These are phyloP conservation scores for Coemansia sp. DNA, from an alignment of 192 early-diverging fungal genomes.

Conservation along the genomic window DNA sequence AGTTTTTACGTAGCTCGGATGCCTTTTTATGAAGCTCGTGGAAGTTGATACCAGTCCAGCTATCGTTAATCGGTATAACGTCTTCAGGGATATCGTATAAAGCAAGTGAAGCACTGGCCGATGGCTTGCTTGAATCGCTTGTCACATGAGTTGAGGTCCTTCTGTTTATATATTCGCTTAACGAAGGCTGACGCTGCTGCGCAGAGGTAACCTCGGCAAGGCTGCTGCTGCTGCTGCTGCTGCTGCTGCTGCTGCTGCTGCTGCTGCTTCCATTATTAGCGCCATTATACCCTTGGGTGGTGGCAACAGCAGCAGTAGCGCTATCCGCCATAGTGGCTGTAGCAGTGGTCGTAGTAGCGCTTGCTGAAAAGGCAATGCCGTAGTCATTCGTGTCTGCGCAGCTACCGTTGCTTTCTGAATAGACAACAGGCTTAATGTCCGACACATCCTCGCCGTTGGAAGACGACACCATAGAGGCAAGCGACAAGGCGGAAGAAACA, in stretches of 20 bases:
- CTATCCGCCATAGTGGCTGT: neutral
- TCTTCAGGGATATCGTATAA: neutral
- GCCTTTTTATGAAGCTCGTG: slow-evolving; percentile 36
- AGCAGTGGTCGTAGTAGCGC: neutral
- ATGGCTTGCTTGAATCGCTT: neutral
- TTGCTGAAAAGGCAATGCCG: neutral
- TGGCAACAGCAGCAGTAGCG: neutral
- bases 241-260: slow-evolving; percentile 21
- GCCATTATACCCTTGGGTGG: slow-evolving; percentile 4
- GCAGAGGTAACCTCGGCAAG: neutral
- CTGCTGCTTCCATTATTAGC: slow-evolving; percentile 7
- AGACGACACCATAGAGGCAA: slow-evolving; percentile 27
- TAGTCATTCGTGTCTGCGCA: slow-evolving; percentile 17
- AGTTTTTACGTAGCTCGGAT: slow-evolving; percentile 31
- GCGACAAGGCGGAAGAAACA: slow-evolving; percentile 24
- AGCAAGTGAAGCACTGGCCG: neutral
- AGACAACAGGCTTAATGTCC: slow-evolving; percentile 9
- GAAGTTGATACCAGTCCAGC: slow-evolving; percentile 47
- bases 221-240: slow-evolving; percentile 20
- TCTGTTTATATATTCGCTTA: slow-evolving; percentile 49
- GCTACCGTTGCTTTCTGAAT: slow-evolving; percentile 19
- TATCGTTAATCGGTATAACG: slow-evolving; percentile 25
- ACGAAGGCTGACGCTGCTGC: slow-evolving; percentile 32
- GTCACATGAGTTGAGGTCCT: slow-evolving; percentile 4
- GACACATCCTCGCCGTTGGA: slow-evolving; percentile 12